Conservation (phyloP, 257 asterid species). For the Ligustrum vulgare region DNA sequence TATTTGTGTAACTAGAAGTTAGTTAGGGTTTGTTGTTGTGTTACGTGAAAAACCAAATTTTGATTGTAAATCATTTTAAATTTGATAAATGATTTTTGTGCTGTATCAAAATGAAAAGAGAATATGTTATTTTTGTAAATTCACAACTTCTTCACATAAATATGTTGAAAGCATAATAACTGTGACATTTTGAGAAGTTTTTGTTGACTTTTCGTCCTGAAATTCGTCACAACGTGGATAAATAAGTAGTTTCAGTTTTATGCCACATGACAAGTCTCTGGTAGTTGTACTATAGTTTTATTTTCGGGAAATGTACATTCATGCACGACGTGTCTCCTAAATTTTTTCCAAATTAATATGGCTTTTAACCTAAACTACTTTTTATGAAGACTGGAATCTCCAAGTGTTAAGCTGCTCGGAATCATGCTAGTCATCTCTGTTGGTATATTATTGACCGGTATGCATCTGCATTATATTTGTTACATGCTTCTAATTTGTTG, state of each 20-base stretch:
- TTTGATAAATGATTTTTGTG: neutral
- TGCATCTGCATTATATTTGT: conserved; percentile 5
- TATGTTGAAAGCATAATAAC: neutral
- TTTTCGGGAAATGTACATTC: conserved; percentile 2
- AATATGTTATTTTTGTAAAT: neutral
- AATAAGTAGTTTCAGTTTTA: too few species aligned
- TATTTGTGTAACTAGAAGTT: too few species aligned
- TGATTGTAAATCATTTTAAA: neutral
- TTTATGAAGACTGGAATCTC: conserved; percentile 86
- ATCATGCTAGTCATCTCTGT: conserved; percentile 74
- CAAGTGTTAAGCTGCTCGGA: conserved; percentile 87
- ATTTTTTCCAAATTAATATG: conserved; percentile 8
- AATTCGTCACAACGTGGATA: neutral
- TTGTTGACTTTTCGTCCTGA: neutral
- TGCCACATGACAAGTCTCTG: neutral
- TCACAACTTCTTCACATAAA: neutral
- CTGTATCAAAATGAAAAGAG: neutral
- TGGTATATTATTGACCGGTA: conserved; percentile 94
- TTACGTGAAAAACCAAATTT: neutral
- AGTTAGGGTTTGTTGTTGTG: neutral
- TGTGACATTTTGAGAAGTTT: neutral
- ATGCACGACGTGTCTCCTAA: neutral
- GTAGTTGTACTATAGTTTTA: neutral
- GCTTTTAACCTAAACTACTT: conserved; percentile 28
- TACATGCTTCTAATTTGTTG: neutral